Evolutionary conservation across 148 eudicot species (phyloP).

Genomic region (Tetragonia tetragonoides): DNA sequence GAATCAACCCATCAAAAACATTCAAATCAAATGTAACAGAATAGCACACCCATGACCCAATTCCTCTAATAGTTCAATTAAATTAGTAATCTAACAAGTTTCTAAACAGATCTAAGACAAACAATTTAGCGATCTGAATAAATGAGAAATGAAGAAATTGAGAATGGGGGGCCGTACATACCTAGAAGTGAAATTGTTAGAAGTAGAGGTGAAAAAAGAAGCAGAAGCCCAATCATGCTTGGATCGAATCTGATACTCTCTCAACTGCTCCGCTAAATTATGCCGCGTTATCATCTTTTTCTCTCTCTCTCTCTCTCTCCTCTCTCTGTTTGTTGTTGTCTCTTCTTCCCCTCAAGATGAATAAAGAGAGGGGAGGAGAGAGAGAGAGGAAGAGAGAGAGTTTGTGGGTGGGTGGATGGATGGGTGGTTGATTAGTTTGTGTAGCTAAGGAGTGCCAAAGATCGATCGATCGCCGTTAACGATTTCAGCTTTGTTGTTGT

Average conservation of each 20-base stretch:
- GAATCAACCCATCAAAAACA: neutral
- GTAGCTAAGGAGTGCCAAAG: neutral
- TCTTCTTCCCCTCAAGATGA: constrained; percentile 8
- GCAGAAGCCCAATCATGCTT: constrained; percentile 86
- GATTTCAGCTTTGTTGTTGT: neutral
- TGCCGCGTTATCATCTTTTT: constrained; percentile 78
- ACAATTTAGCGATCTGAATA: neutral
- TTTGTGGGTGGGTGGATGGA: neutral
- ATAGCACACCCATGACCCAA: neutral
- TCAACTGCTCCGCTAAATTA: constrained; percentile 85
- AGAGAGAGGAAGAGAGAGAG: constrained; percentile 12
- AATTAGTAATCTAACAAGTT: neutral
- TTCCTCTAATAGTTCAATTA: neutral
- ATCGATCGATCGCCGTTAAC: neutral
- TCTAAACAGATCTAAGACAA: constrained; percentile 10
- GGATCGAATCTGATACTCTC: constrained; percentile 91
- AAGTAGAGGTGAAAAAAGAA: constrained; percentile 72
- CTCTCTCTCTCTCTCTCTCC: constrained; percentile 4
- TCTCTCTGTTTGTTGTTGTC: constrained; percentile 19
- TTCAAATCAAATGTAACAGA: neutral
- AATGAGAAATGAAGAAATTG: neutral
- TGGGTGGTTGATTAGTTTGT: neutral
- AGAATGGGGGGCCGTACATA: constrained; percentile 11
- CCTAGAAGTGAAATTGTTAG: constrained; percentile 62
- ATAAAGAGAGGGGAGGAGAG: constrained; percentile 12